Conservation (phyloP, 257 asterid genomes). For the Nyctanthes arbortristis region DNA sequence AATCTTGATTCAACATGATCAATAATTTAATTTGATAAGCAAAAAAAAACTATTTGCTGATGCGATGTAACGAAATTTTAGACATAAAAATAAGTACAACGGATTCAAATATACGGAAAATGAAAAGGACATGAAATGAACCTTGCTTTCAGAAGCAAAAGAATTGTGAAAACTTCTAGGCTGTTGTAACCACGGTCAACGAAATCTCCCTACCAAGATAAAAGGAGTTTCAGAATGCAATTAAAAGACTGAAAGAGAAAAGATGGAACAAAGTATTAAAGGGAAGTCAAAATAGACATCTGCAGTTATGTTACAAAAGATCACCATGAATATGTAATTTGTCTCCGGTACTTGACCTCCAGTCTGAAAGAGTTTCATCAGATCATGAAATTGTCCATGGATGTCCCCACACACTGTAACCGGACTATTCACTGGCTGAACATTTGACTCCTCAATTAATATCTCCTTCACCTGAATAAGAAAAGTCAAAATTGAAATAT, state of each 20-base stretch:
- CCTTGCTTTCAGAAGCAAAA: conserved; percentile 98
- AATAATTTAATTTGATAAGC: neutral
- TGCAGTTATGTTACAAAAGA: neutral
- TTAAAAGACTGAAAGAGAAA: neutral
- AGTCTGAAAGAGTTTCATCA: conserved; percentile 98
- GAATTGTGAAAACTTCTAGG: conserved; percentile 93
- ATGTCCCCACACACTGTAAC: conserved; percentile 99
- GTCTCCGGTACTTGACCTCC: conserved; percentile 99
- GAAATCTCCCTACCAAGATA: conserved; percentile 81
- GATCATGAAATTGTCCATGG: conserved; percentile 96
- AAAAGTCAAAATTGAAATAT: neutral
- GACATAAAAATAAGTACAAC: conserved; percentile 1
- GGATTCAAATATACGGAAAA: neutral
- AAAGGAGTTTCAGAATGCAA: conserved; percentile 20
- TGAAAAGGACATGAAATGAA: conserved; percentile 27
- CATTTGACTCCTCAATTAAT: conserved; percentile 98
- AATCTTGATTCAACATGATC: conserved; percentile 8
- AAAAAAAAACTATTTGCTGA: neutral
- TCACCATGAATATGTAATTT: conserved; percentile 96
- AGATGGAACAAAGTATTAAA: neutral
- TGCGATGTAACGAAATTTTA: neutral
- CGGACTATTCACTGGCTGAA: conserved; percentile 98
- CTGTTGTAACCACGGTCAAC: conserved; percentile 99
- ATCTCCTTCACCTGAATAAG: conserved; percentile 89
- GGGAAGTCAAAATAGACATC: neutral